These are phyloP conservation scores for Dianthus caryophyllus DNA, from an alignment of 148 eudicot genomes.

Conservation along the genomic window DNA sequence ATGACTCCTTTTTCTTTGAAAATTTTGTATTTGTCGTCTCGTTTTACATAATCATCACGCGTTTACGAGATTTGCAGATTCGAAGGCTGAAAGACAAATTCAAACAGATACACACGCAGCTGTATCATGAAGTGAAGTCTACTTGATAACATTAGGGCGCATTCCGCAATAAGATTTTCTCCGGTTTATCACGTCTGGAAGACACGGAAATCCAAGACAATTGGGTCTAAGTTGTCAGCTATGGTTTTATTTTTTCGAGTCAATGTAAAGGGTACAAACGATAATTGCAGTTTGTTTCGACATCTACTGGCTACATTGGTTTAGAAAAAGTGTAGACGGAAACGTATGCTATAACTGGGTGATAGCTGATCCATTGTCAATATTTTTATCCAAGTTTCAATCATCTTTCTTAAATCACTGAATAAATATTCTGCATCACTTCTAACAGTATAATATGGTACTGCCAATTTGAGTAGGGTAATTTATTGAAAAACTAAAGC, in stretches of 20 bases:
- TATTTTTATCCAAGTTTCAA: too few relatives aligned
- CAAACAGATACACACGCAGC: constrained; percentile 64
- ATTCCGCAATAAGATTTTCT: background rate
- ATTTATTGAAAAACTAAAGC: background rate
- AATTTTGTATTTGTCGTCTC: background rate
- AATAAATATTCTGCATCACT: too few relatives aligned
- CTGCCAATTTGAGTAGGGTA: too few relatives aligned
- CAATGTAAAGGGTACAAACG: background rate
- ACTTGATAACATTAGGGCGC: constrained; percentile 23
- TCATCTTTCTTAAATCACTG: too few relatives aligned
- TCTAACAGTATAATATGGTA: too few relatives aligned
- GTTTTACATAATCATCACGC: background rate
- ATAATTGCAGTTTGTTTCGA: background rate
- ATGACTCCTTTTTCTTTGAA: background rate
- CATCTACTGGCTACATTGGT: too few relatives aligned
- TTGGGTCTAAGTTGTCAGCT: background rate
- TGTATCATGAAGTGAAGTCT: constrained; percentile 38
- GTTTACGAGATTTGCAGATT: constrained; percentile 45
- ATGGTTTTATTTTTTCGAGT: background rate
- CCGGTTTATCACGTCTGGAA: background rate
- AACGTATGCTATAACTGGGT: too few relatives aligned
- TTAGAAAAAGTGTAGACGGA: too few relatives aligned
- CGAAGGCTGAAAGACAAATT: constrained; percentile 80
- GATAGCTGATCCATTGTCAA: too few relatives aligned
- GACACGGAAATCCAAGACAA: background rate